Evolutionary conservation across 352 stramenopile genomes (phyloP), one percentile per base, ranked within the genome.

Genomic region (Globisporangium barbulae): DNA sequence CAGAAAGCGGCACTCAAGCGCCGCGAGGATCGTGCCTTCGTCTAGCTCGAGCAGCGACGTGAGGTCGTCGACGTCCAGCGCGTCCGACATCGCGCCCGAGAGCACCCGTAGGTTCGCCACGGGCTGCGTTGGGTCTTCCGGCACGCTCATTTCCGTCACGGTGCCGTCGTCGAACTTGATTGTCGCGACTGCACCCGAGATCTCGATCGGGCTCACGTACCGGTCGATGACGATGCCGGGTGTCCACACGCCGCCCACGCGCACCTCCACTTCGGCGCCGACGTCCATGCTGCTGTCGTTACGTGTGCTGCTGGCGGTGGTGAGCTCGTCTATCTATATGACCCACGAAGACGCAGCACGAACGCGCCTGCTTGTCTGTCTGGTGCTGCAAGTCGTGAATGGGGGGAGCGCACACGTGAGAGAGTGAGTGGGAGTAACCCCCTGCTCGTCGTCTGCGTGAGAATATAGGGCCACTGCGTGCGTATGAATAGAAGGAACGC

Each of bases 1-100:
- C 0, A 64, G 31, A 69, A 94, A 96, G 10, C 88, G 88, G 35
- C 64, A 72, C 55, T 93, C 81, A 21, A 95, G 76, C 30, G 83
- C 81, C 28, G 73, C 70, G 22, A 94, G 67, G 64, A 96, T 85
- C 25, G 66, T 74, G 42, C 59, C 76, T 63, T 94, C 85, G 60
- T 89, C 75, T 45, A 96, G 71, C 52, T 95, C 83, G 30, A 90
- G 76, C 69, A 93, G 83, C 64, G 83, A 72, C 49, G 85, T 94
- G 56, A 96, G 79, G 71, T 96, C 87, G 61, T 93, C 82, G 47
- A 94, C 79, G 64, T 92, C 84, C 13, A 86, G 52, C 19, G 52
- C 52, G 19, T 47, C 57, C 0, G 31, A n/a, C 1, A 6, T 15
- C 44, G 33, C 39, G 33, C 39, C 25, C 15, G 31, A 45, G 19